Conservation (phyloP, 2,329 filamentous ascomycete species). For the Stagonosporopsis rhizophila region DNA sequence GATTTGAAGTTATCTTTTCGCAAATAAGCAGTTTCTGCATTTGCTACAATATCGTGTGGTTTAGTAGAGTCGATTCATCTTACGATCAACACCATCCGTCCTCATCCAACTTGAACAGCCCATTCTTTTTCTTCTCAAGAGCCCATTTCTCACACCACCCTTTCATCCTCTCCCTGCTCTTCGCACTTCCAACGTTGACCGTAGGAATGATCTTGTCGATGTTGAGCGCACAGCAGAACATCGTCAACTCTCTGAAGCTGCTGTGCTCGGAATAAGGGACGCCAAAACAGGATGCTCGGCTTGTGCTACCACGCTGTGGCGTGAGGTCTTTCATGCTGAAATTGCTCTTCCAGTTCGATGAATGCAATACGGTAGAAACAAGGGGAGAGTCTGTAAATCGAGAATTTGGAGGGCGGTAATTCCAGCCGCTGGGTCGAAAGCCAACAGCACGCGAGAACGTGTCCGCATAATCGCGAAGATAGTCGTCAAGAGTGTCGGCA, state of each 20-base stretch:
- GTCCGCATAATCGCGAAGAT: conserved; percentile 78
- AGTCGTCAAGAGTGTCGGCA: conserved; percentile 88
- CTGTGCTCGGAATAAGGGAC: conserved; percentile 97
- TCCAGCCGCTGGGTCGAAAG: conserved; percentile 94
- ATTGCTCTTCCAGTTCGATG: conserved; percentile 74
- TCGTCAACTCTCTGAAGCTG: conserved; percentile 89
- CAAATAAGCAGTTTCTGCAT: background rate
- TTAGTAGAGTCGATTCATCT: background rate
- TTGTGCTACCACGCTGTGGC: conserved; percentile 83
- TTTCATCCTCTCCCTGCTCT: conserved; percentile 71
- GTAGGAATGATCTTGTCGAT: conserved; percentile 94
- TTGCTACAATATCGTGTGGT: background rate
- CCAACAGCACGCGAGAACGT: conserved; percentile 88
- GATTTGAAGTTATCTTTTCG: no score
- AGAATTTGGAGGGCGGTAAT: conserved; percentile 75
- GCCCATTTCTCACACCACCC: conserved; percentile 71
- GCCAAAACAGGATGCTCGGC: conserved; percentile 84
- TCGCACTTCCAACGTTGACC: conserved; percentile 78
- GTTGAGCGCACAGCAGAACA: conserved; percentile 87
- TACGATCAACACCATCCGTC: conserved; percentile 25
- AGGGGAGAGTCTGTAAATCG: conserved; percentile 68
- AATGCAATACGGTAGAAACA: conserved; percentile 70
- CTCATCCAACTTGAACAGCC: conserved; percentile 56
- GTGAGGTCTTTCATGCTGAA: conserved; percentile 76
- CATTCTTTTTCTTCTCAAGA: conserved; percentile 67